Percentiles rank a stretch among this genome's conserved stretches.
These are phyloP conservation scores for Chaetomium sp. DNA, from an alignment of 2,329 filamentous ascomycete genomes.

Conservation along the genomic window DNA sequence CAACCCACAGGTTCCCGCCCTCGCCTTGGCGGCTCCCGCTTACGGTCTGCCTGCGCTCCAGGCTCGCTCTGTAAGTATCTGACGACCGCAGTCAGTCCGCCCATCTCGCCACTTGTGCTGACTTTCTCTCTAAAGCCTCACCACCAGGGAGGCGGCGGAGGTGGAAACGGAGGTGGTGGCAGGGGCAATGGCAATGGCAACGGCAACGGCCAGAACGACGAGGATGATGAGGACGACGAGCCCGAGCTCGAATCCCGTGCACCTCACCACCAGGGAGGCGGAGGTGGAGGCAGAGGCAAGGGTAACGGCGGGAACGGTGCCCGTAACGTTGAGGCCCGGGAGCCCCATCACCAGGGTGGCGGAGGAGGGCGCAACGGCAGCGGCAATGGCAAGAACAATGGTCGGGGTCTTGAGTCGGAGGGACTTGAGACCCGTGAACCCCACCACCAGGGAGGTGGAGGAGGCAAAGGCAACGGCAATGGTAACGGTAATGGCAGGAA, in stretches of 20 bases:
- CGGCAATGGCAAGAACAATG: background rate
- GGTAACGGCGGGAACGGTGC: constrained; percentile 1
- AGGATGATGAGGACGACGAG: background rate
- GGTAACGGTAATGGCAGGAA: constrained; percentile 4
- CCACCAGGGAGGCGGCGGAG: constrained; percentile 5
- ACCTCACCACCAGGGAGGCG: constrained; percentile 1
- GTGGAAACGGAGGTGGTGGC: background rate
- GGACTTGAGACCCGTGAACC: constrained; percentile 6
- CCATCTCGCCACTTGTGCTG: background rate
- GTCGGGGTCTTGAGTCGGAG: constrained; percentile 3
- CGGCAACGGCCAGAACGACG: background rate
- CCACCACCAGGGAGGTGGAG: constrained; percentile 8
- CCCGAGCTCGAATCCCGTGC: background rate
- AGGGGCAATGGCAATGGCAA: background rate
- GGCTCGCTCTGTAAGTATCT: constrained; percentile 8
- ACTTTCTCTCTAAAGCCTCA: constrained; percentile 7
- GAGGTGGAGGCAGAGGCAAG: background rate
- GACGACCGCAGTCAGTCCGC: background rate
- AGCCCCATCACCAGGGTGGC: constrained; percentile 16
- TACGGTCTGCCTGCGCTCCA: constrained; percentile 10
- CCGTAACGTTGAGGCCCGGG: constrained; percentile 1
- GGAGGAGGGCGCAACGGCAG: background rate
- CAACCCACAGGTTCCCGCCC: constrained; percentile 6
- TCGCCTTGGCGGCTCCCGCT: constrained; percentile 15
- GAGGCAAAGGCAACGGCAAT: background rate